These are phyloP conservation scores for Neurospora tetrasperma DNA, from an alignment of 495 filamentous ascomycete species.

Conservation along the genomic window DNA sequence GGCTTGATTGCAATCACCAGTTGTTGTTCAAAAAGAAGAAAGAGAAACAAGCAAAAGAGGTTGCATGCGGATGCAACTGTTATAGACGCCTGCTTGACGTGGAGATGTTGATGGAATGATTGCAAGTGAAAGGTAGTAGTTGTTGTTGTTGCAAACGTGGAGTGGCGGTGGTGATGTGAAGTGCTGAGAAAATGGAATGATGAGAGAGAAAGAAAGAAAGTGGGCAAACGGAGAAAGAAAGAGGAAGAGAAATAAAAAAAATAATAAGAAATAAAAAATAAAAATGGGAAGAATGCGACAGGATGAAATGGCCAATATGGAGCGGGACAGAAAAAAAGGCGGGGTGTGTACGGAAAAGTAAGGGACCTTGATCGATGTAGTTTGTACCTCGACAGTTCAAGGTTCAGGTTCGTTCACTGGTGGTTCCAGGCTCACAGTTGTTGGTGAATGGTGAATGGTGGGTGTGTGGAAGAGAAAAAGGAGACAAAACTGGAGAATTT, in stretches of 20 bases:
- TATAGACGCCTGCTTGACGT: not conserved
- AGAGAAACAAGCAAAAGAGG: not conserved
- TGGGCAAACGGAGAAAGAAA: not conserved
- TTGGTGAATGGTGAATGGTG: not conserved
- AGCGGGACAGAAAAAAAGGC: not conserved
- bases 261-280: not conserved
- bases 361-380: not conserved
- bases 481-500: not conserved
- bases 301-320: not conserved
- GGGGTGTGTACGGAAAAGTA: not conserved
- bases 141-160: not conserved
- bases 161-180: not conserved
- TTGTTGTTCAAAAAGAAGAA: not conserved
- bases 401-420: not conserved
- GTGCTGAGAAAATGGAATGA: not conserved
- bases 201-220: not conserved
- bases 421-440: not conserved
- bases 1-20: not conserved
- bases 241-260: not conserved
- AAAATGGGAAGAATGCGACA: not conserved
- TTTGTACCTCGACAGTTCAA: not conserved
- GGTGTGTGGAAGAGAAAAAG: not conserved
- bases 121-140: not conserved
- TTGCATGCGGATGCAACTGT: not conserved
- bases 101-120: not conserved